phyloP scores from a whole-genome alignment of 2,329 filamentous ascomycete species.

The Trichophyton verrucosum region DNA sequence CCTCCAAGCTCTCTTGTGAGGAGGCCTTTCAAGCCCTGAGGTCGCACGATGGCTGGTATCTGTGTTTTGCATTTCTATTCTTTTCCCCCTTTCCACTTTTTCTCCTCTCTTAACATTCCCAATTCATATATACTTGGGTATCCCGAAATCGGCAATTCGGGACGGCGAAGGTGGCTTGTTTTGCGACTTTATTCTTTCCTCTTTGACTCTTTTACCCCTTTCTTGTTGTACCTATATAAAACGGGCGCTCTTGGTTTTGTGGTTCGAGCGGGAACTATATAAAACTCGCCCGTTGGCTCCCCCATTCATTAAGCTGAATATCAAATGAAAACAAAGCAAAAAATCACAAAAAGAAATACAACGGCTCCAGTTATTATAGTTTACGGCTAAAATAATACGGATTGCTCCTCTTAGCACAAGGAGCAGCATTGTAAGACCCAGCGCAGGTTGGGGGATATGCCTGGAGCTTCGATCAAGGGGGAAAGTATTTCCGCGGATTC shows the following conservation, averaged over 20 bases:
- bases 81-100: background rate
- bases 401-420: background rate
- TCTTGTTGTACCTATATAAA: background rate
- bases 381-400: background rate
- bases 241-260: background rate
- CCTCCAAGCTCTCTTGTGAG: slow-evolving; percentile 28
- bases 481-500: background rate
- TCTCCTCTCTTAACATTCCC: background rate
- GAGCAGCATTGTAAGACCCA: background rate
- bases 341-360: too few relatives aligned
- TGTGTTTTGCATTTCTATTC: background rate
- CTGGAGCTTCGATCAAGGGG: slow-evolving; percentile 1
- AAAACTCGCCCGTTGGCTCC: background rate
- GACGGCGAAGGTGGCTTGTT: background rate
- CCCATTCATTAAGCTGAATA: background rate
- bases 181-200: background rate
- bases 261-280: background rate
- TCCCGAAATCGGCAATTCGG: background rate
- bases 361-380: background rate
- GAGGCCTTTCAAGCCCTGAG: slow-evolving; percentile 11
- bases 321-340: background rate
- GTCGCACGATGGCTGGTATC: background rate
- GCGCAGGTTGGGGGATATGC: background rate
- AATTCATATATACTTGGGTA: background rate
- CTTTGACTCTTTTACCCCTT: background rate